Base-by-base conservation (phyloP, 306 rosid genomes). In the Pyrus bretschneideri region DNA sequence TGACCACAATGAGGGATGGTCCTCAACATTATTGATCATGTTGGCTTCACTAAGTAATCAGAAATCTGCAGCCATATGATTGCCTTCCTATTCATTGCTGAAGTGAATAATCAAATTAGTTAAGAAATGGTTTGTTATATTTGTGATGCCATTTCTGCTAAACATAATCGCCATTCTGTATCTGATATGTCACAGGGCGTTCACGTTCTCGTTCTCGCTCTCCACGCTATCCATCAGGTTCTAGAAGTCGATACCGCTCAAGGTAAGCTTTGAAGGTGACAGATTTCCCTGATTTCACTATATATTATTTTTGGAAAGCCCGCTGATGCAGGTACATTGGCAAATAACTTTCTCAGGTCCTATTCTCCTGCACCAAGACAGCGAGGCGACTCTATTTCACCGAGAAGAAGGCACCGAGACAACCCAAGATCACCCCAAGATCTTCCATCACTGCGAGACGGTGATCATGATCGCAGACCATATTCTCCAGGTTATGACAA, bases 151-250 rank as follows among this genome's bases (percentile, higher is more conserved):
- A 60, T 65, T 76, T 52, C 15, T 69, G 74, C 70, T 51, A 57
- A 40, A 38, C 40, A 25, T 51, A 38, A 17, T 52, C 13, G 18
- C 58, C 18, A 18, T 86, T 75, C 73, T 72, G 46, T 71, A 69
- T 76, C 63, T 72, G 63, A 67, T 73, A 14, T 63, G 54, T 15
- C 49, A 63, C 84, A 96, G 99, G 90, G 55, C 93, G 89, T 65
- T 90, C 98, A 46, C 96, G 85, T 27, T 92, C 97, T 74, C 99
- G 97, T 72, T 93, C 98, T 54, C 93, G 86, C 74, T 91, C 98
- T 18, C 99, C 97, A 10, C 93, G 78, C 46, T 78, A 89, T 78
- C 93, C 82, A 17, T 78, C 96, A n/a, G 89, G 90, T 64, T 92
- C 99, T 67, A 92, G 96, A 83, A 85, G 75, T 27, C 87, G 97